A percentile compares a stretch with the other conserved stretches of the same genome.
Conservation (phyloP, 208 protist genomes). For the Leishmania tropica region DNA sequence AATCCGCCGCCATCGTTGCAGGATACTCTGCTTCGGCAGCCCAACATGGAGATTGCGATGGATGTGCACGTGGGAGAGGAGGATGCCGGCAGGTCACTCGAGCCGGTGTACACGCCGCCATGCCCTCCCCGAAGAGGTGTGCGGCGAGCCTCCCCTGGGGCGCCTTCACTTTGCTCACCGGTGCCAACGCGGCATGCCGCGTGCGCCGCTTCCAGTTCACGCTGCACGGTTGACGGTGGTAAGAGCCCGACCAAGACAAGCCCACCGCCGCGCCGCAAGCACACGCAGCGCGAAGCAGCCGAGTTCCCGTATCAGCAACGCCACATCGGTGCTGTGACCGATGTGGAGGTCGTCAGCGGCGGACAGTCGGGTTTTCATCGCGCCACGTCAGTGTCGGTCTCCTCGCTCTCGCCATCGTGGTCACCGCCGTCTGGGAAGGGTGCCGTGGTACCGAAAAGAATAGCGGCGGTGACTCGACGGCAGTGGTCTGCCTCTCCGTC, state of each 20-base stretch:
- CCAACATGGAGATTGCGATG: not conserved
- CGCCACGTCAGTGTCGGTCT: not conserved
- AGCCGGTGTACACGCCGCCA: not conserved
- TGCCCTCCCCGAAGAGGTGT: not conserved
- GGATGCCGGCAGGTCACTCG: not conserved
- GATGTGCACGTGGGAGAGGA: not conserved
- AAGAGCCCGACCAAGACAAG: not conserved
- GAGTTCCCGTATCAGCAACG: constrained; percentile 2
- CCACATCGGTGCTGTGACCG: not conserved
- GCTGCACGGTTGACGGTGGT: not conserved
- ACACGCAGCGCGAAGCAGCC: constrained; percentile 25
- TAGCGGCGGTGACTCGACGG: not conserved
- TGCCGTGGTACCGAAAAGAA: not conserved
- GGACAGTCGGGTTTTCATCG: not conserved
- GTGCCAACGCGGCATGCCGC: not conserved
- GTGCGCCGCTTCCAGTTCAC: not conserved
- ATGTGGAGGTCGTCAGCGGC: not conserved
- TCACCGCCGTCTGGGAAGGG: not conserved
- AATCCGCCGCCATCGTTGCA: not conserved
- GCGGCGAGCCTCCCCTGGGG: not conserved
- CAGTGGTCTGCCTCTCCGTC: constrained; percentile 13
- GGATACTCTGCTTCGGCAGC: not conserved
- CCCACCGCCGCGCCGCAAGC: constrained; percentile 24
- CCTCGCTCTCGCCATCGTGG: constrained; percentile 7
- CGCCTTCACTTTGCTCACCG: not conserved